These are phyloP conservation scores for Aspergillus quadrilineatus DNA, from an alignment of 2,329 filamentous ascomycete species.

Conservation along the genomic window DNA sequence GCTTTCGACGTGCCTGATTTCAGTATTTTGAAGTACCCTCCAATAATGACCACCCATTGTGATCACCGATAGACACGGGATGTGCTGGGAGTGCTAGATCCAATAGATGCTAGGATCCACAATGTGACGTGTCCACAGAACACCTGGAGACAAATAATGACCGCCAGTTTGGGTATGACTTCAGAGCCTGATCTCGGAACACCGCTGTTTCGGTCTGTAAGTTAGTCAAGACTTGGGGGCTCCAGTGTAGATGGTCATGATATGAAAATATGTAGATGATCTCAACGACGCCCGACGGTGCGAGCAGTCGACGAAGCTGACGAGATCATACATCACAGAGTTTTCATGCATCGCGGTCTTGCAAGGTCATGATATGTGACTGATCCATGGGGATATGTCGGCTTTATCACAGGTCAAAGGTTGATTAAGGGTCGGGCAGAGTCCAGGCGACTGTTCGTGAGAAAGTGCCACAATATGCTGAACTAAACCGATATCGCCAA, in stretches of 20 bases:
- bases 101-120: conserved; percentile 12
- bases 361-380: conserved; percentile 14
- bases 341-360: not conserved
- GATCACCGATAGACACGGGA: conserved; percentile 12
- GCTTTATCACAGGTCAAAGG: conserved; percentile 8
- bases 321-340: not conserved
- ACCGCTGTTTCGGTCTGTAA: not conserved
- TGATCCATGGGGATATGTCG: conserved; percentile 18
- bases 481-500: not conserved
- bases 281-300: not conserved
- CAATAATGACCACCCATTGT: conserved; percentile 14
- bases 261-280: not conserved
- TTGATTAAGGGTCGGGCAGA: not conserved
- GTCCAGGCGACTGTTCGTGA: not conserved
- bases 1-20: conserved; percentile 17
- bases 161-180: conserved; percentile 3
- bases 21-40: conserved; percentile 16
- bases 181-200: not conserved
- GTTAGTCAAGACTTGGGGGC: not conserved
- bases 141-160: conserved; percentile 1
- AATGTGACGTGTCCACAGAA: conserved; percentile 22
- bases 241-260: not conserved
- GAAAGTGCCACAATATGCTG: not conserved
- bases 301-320: not conserved
- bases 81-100: conserved; percentile 5